phyloP scores from a whole-genome alignment of 2,329 filamentous ascomycete genomes.

The Penicillium hordei region DNA sequence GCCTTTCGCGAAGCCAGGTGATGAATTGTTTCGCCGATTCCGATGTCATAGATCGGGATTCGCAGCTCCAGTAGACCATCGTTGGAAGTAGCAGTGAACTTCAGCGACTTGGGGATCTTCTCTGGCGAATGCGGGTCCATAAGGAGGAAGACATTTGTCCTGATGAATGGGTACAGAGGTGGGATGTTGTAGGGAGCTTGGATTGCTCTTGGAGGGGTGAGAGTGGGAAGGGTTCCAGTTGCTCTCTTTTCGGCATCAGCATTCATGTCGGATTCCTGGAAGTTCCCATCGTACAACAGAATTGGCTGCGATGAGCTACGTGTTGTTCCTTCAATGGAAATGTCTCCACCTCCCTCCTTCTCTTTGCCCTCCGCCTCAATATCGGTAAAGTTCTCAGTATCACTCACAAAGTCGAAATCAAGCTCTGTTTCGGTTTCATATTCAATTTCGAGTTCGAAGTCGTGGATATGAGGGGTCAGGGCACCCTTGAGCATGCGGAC shows the following conservation, averaged over 20 bases:
- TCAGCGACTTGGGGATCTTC: constrained; percentile 54
- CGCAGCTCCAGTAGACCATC: constrained; percentile 62
- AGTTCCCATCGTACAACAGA: constrained; percentile 59
- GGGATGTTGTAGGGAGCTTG: constrained; percentile 66
- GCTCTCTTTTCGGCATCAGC: constrained; percentile 13
- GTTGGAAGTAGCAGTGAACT: constrained; percentile 57
- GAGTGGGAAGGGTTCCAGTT: constrained; percentile 53
- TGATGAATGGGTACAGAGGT: constrained; percentile 64
- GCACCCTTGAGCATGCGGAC: constrained; percentile 73
- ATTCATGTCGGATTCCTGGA: constrained; percentile 46
- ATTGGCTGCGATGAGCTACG: constrained; percentile 46
- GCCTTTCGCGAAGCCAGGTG: constrained; percentile 69
- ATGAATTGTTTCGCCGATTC: constrained; percentile 59
- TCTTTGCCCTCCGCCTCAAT: constrained; percentile 8
- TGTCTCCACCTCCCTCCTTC: constrained; percentile 8
- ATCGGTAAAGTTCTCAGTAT: constrained; percentile 3
- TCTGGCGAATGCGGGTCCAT: constrained; percentile 54
- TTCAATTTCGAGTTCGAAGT: constrained; percentile 64
- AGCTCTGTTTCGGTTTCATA: constrained; percentile 50
- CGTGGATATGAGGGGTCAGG: constrained; percentile 63
- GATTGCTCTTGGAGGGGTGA: constrained; percentile 54
- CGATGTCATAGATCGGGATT: constrained; percentile 59
- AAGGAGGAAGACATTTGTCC: constrained; percentile 65
- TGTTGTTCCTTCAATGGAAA: constrained; percentile 14
- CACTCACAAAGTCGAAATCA: constrained; percentile 61